These are phyloP conservation scores for Eruca vesicaria DNA, from an alignment of 441 rosid species.

Conservation along the genomic window DNA sequence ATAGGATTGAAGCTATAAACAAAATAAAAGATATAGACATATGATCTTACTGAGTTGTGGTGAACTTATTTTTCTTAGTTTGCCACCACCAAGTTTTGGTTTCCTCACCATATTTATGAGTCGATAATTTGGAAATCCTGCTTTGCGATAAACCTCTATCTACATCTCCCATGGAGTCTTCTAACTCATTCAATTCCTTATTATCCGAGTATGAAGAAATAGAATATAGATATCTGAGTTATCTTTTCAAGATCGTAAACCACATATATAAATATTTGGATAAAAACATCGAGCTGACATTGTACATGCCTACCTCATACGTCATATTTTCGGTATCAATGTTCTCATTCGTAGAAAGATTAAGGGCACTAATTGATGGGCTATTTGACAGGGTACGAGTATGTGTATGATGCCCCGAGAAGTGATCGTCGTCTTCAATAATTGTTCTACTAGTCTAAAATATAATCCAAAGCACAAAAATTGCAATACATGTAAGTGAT, in stretches of 20 bases:
- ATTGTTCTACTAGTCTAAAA: constrained; percentile 8
- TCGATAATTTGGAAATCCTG: background rate
- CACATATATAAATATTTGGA: background rate
- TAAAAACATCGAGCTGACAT: background rate
- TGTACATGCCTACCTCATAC: constrained; percentile 28
- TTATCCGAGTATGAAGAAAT: background rate
- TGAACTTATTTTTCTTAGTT: constrained; percentile 10
- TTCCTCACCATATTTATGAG: constrained; percentile 17
- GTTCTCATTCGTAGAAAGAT: background rate
- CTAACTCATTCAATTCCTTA: constrained; percentile 25
- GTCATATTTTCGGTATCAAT: constrained; percentile 15
- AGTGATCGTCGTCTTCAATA: background rate
- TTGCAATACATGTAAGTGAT: background rate
- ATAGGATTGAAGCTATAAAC: background rate
- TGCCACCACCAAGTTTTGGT: constrained; percentile 5
- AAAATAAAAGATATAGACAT: background rate
- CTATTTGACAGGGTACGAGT: background rate
- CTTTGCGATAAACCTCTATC: background rate
- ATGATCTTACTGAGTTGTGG: constrained; percentile 21
- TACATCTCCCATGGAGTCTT: constrained; percentile 13
- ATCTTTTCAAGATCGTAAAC: background rate
- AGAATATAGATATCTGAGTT: background rate
- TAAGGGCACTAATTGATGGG: background rate
- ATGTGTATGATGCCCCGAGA: background rate
- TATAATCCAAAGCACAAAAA: background rate